Evolutionary conservation across 768 basidiomycete species (phyloP).

Genomic region (Gloeophyllum trabeum): DNA sequence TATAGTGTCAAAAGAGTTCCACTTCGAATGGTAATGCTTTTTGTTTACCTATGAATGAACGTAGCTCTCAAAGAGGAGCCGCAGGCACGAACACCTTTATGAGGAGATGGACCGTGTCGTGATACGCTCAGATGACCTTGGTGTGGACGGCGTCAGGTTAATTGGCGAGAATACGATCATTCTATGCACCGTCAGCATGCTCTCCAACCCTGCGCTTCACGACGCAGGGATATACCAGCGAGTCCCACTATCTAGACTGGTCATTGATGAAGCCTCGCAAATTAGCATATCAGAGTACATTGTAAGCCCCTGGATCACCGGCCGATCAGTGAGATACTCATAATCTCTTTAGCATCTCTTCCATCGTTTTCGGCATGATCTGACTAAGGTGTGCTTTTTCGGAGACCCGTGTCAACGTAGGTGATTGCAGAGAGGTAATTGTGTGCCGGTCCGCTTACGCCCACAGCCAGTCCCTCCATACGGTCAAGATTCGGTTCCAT

Average conservation of each 20-base stretch:
- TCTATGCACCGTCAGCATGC: neutral
- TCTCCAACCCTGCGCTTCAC: neutral
- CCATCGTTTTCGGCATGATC: conserved; percentile 20
- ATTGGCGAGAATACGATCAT: neutral
- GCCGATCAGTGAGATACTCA: neutral
- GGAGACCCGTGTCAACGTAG: conserved; percentile 44
- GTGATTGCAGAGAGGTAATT: no score
- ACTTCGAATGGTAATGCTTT: conserved; percentile 15
- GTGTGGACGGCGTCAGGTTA: neutral
- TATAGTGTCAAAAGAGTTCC: conserved; percentile 17
- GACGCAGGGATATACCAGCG: neutral
- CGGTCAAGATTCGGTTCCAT: conserved; percentile 27
- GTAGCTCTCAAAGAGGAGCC: no score
- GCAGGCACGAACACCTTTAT: neutral
- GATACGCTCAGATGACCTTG: neutral
- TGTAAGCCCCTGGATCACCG: neutral
- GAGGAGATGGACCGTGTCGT: neutral
- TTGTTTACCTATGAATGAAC: no score
- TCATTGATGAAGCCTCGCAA: neutral
- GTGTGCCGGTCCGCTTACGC: no score
- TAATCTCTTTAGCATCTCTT: conserved; percentile 31
- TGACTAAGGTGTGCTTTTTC: conserved; percentile 38
- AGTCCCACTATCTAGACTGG: neutral
- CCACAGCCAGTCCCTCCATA: conserved; percentile 48
- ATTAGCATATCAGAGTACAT: neutral